Evolutionary conservation across 331 rosid genomes (phyloP), one percentile per base, ranked within the genome.

Genomic region (Malus hybrid): DNA sequence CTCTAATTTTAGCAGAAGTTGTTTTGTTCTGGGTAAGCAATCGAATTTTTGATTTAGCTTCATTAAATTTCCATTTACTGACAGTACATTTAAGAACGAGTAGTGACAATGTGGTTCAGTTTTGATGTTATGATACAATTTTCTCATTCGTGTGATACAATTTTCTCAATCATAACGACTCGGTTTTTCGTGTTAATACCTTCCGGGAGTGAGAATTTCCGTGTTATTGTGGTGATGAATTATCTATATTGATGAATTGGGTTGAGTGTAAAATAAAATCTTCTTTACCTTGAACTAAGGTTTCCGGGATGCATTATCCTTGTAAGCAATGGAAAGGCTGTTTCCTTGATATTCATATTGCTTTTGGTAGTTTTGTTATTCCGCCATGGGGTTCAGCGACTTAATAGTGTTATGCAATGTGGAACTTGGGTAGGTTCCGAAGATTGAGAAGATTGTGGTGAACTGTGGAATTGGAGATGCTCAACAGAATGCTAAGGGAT

Each of bases 401-500:
- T 16, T 75, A 22, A 55, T 70, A 13, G 22, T 60, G 62, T 58
- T 76, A 70, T 76, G 84, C 66, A 63, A 75, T 69, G 67, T 19
- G 77, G 69, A 53, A 72, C 62, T 39, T 71, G 29, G 30, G 82
- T 73, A 94, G 99, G 99, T 94, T 33, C 99, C 99, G 26, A 91
- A 92, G 87, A 70, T 94, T 75, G 86, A 90, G 80, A 91, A 94
- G 92, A 77, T 94, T 61, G 97, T 92, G 75, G 97, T 94, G 76
- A 94, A 94, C 76, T 94, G 96, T 36, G 99, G 99, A 74, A 87
- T 94, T 20, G 99, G 99, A 76, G 99, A 92, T 72, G 99, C 99
- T 50, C 97, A 95, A 52, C 99, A 94, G 65, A 94, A 94, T 84
- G 78, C 99, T 4, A 94, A 94, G 83, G 97, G 99, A 22, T 83